Evolutionary conservation across 306 rosid genomes (phyloP).

Genomic region (Trifolium pratense): DNA sequence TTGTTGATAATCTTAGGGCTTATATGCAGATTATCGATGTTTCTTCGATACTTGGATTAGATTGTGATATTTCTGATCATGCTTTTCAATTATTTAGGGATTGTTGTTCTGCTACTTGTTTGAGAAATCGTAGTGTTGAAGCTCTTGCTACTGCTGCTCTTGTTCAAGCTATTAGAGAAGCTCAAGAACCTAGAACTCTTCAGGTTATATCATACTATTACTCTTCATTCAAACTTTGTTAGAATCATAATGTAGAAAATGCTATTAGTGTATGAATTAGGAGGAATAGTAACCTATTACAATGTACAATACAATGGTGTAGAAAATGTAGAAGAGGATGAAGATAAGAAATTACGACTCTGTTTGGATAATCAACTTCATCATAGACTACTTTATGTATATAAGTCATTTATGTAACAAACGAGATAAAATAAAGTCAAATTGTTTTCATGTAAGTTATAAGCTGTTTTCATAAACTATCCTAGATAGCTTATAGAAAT

Average conservation of each 20-base stretch:
- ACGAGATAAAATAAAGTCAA: too few relatives aligned
- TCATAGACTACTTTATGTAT: background rate
- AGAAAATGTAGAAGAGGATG: too few relatives aligned
- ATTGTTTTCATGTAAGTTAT: background rate
- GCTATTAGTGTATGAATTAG: too few relatives aligned
- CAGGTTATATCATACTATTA: conserved; percentile 54
- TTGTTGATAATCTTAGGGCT: conserved; percentile 87
- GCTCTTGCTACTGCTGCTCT: conserved; percentile 98
- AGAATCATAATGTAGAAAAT: too few relatives aligned
- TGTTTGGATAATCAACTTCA: background rate
- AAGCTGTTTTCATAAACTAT: background rate
- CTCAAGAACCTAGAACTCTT: conserved; percentile 94
- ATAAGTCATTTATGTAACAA: too few relatives aligned
- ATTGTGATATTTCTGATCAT: conserved; percentile 81
- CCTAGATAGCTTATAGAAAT: too few relatives aligned
- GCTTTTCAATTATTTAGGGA: conserved; percentile 94
- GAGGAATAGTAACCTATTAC: too few relatives aligned
- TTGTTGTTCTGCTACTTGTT: conserved; percentile 93
- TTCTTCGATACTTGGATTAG: conserved; percentile 84
- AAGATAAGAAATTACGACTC: too few relatives aligned
- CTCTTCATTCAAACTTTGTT: background rate
- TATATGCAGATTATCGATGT: conserved; percentile 97
- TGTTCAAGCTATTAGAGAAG: conserved; percentile 93
- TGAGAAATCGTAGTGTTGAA: conserved; percentile 96
- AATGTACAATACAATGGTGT: too few relatives aligned